Conservation (phyloP, 371 early-diverging fungal species). For the Syncephalis plumigaleata region DNA sequence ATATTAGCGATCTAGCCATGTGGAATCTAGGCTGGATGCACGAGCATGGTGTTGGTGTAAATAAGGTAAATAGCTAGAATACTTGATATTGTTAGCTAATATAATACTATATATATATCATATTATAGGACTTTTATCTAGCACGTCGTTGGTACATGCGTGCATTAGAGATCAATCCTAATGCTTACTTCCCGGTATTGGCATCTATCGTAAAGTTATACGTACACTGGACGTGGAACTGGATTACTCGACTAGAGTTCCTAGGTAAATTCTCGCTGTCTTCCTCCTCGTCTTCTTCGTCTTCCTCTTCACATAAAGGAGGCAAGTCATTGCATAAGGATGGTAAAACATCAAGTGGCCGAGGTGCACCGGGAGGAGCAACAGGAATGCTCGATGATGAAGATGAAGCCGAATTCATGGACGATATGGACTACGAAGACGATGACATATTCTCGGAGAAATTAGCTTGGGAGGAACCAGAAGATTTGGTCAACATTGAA, state of each 20-base stretch:
- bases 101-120: conserved; percentile 1
- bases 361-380: neutral
- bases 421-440: no score
- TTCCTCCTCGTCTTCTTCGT: conserved; percentile 15
- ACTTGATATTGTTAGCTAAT: neutral
- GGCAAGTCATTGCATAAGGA: neutral
- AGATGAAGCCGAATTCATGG: neutral
- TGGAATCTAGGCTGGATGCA: conserved; percentile 96
- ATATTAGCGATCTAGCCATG: conserved; percentile 69
- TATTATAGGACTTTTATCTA: conserved; percentile 77
- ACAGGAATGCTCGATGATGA: conserved; percentile 1
- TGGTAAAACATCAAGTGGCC: neutral
- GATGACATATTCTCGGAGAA: no score
- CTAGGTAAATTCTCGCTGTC: conserved; percentile 13
- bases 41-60: conserved; percentile 85
- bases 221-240: conserved; percentile 46
- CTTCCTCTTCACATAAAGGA: neutral
- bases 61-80: conserved; percentile 21
- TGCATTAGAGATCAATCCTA: conserved; percentile 51
- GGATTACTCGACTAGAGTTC: conserved; percentile 32
- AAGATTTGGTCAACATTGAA: neutral
- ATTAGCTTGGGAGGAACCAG: no score
- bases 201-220: conserved; percentile 54
- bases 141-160: conserved; percentile 85
- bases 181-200: conserved; percentile 66